Evolutionary conservation across 2,329 filamentous ascomycete species (phyloP).

Genomic region (Cordyceps farinosa): DNA sequence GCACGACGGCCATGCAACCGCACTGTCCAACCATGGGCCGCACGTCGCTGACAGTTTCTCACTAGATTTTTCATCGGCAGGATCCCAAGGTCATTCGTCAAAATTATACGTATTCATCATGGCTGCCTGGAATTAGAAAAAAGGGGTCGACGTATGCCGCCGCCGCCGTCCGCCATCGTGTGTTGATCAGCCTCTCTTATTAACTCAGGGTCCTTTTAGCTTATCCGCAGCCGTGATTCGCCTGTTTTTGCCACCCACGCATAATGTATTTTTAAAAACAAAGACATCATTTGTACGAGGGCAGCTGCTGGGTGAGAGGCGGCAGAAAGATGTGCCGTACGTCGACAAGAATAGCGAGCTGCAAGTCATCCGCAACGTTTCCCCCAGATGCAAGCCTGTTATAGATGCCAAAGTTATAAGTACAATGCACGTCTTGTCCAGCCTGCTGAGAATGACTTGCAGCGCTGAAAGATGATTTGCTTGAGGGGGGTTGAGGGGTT

Average conservation of each 20-base stretch:
- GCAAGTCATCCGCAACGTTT: background rate
- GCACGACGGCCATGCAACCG: background rate
- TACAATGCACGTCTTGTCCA: background rate
- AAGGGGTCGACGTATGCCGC: background rate
- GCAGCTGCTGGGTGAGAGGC: no score
- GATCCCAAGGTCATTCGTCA: constrained; percentile 11
- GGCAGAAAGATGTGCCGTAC: background rate
- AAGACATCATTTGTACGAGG: no score
- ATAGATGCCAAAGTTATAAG: background rate
- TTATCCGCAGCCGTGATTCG: background rate
- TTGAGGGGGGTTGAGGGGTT: background rate
- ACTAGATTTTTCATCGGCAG: background rate
- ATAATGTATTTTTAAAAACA: no score
- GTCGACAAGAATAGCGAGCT: background rate
- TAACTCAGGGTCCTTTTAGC: no score
- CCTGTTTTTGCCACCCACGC: background rate
- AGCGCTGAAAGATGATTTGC: background rate
- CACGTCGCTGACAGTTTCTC: background rate
- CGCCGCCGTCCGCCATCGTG: background rate
- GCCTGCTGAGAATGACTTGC: background rate
- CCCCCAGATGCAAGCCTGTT: background rate
- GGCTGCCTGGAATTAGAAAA: background rate
- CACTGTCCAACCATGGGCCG: background rate
- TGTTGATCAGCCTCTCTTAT: background rate
- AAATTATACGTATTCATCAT: background rate